These are phyloP conservation scores for Senna tora DNA, from an alignment of 306 rosid genomes.

Conservation along the genomic window DNA sequence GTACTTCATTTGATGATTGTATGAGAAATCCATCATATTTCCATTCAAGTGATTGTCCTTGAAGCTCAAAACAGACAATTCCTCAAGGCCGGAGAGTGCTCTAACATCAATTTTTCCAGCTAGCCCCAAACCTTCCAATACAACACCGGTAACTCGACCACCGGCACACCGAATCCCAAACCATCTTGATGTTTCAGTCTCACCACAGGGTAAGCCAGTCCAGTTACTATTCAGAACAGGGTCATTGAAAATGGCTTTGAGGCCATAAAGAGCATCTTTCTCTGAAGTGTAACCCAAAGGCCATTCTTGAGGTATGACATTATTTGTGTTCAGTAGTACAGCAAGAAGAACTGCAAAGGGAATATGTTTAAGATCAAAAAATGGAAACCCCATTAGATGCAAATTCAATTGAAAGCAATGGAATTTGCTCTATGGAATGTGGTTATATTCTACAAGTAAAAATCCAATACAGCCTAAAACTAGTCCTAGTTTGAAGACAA, in stretches of 20 bases:
- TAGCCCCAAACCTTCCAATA: slow-evolving; percentile 41
- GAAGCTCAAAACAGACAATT: slow-evolving; percentile 48
- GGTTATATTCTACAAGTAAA: slow-evolving; percentile 2
- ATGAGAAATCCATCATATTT: slow-evolving; percentile 40
- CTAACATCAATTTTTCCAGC: slow-evolving; percentile 25
- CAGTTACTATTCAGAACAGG: slow-evolving; percentile 46
- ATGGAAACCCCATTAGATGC: slow-evolving; percentile 31
- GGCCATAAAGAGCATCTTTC: slow-evolving; percentile 48
- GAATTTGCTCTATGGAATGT: slow-evolving; percentile 28
- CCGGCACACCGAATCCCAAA: slow-evolving; percentile 49
- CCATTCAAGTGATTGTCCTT: slow-evolving; percentile 50
- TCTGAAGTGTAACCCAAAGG: slow-evolving; percentile 34
- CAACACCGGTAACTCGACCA: slow-evolving; percentile 40
- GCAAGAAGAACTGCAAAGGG: slow-evolving; percentile 29
- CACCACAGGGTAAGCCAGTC: slow-evolving; percentile 48
- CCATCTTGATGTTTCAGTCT: slow-evolving; percentile 41
- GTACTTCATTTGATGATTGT: slow-evolving; percentile 39
- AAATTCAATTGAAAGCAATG: slow-evolving; percentile 33
- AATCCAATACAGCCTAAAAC: slow-evolving; percentile 30
- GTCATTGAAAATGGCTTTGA: slow-evolving; percentile 44
- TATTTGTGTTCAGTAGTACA: slow-evolving; percentile 2
- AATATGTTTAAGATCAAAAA: slow-evolving; percentile 22
- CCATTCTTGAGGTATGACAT: slow-evolving; percentile 39
- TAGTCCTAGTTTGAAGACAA: slow-evolving; percentile 36
- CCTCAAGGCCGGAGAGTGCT: slow-evolving; percentile 35